These are phyloP conservation scores for Fusarium continuum DNA, from an alignment of 2,329 filamentous ascomycete species.

Conservation along the genomic window DNA sequence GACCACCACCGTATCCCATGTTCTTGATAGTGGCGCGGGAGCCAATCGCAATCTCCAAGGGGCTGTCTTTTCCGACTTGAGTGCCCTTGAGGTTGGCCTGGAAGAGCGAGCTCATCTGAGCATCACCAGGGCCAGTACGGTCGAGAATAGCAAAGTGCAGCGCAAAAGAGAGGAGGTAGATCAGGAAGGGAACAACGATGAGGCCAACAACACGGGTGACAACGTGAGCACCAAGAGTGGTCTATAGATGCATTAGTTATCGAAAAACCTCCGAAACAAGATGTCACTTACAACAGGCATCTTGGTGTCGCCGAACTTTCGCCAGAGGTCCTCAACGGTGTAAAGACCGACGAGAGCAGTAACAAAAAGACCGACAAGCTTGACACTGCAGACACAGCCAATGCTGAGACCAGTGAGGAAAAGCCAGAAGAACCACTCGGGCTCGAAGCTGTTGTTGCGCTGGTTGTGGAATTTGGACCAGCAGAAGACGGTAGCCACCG, in stretches of 20 bases:
- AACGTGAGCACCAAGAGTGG: slow-evolving; percentile 79
- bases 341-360: slow-evolving; percentile 95
- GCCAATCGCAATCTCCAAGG: slow-evolving; percentile 88
- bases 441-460: slow-evolving; percentile 84
- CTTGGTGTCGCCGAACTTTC: slow-evolving; percentile 93
- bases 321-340: slow-evolving; percentile 96
- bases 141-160: slow-evolving; percentile 94
- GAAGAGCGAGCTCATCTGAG: slow-evolving; percentile 99
- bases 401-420: slow-evolving; percentile 94
- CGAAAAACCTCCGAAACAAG: background rate
- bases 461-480: slow-evolving; percentile 97
- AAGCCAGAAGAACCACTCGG: slow-evolving; percentile 95
- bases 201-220: slow-evolving; percentile 83
- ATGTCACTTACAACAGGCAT: slow-evolving; percentile 78
- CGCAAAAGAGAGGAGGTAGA: slow-evolving; percentile 96
- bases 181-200: slow-evolving; percentile 86
- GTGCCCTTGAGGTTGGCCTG: slow-evolving; percentile 96
- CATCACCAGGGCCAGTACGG: slow-evolving; percentile 93
- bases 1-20: slow-evolving; percentile 97
- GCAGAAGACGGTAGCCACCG: slow-evolving; percentile 96
- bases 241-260: slow-evolving; percentile 42
- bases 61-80: slow-evolving; percentile 92
- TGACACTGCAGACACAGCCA: slow-evolving; percentile 97
- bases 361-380: slow-evolving; percentile 96
- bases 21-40: slow-evolving; percentile 96